Evolutionary conservation across 2,329 filamentous ascomycete species (phyloP).

Genomic region (Didymella pinodella): DNA sequence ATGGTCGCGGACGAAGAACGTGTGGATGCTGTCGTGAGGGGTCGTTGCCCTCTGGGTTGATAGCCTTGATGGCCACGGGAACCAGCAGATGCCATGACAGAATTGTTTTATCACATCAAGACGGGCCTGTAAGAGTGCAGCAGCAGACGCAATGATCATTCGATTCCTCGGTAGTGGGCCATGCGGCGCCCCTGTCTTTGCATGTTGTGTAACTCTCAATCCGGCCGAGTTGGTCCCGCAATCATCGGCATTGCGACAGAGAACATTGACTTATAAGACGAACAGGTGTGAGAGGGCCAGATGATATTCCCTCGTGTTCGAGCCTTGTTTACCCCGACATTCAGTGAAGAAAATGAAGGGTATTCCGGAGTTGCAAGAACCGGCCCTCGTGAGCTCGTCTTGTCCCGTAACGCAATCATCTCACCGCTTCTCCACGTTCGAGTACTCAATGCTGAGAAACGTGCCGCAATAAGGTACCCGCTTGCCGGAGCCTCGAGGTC

Average conservation of each 20-base stretch:
- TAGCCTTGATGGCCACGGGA: background rate
- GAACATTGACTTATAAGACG: background rate
- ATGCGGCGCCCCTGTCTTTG: conserved; percentile 12
- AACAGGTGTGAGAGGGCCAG: background rate
- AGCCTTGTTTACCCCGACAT: background rate
- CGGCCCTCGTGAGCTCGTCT: background rate
- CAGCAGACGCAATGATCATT: background rate
- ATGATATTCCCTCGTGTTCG: background rate
- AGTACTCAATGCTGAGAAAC: conserved; percentile 9
- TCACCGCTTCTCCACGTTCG: conserved; percentile 12
- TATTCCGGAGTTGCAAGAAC: background rate
- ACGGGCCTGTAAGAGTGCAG: background rate
- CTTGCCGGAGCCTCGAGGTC: conserved; percentile 13
- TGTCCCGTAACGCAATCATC: background rate
- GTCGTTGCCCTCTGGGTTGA: background rate
- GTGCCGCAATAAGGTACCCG: conserved; percentile 18
- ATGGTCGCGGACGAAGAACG: background rate
- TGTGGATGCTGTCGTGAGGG: background rate
- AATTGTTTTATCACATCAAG: background rate
- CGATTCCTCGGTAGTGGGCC: conserved; percentile 1
- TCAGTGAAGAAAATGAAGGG: background rate
- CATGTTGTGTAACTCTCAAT: conserved; percentile 9
- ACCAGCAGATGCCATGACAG: background rate
- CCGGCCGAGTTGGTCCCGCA: background rate
- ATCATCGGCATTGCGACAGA: background rate